phyloP scores from a whole-genome alignment of 129 eudicot genomes.

The Flaveria linearis region DNA sequence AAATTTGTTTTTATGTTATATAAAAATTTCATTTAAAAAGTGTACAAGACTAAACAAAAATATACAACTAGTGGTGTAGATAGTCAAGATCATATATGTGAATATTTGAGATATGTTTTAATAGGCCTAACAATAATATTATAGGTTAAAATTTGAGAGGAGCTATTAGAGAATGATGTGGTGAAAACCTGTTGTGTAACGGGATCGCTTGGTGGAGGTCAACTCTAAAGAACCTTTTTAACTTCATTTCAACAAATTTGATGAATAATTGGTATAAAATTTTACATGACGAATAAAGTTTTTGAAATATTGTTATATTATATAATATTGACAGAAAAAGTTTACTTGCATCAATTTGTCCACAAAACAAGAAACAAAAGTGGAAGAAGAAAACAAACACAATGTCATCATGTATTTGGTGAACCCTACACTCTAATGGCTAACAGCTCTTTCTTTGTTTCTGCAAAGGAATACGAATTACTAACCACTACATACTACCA shows the following conservation, averaged over 20 bases:
- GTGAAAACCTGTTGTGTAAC: no score
- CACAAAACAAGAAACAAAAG: constrained; percentile 24
- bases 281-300: neutral
- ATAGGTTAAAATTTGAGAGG: no score
- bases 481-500: neutral
- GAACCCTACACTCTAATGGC: constrained; percentile 29
- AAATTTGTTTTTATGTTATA: no score
- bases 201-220: no score
- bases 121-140: no score
- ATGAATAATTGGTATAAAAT: neutral
- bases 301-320: neutral
- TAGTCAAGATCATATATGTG: no score
- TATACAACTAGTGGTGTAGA: no score
- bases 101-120: no score
- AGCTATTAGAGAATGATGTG: no score
- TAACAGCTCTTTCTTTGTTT: constrained; percentile 20
- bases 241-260: neutral
- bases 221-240: neutral
- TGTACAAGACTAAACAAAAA: no score
- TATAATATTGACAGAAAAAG: constrained; percentile 9
- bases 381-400: constrained; percentile 22
- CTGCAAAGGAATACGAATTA: constrained; percentile 14
- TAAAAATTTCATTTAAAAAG: no score
- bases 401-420: constrained; percentile 32
- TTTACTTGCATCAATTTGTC: constrained; percentile 19